Base-by-base conservation (phyloP, 306 rosid species). In the Corylus americana region DNA sequence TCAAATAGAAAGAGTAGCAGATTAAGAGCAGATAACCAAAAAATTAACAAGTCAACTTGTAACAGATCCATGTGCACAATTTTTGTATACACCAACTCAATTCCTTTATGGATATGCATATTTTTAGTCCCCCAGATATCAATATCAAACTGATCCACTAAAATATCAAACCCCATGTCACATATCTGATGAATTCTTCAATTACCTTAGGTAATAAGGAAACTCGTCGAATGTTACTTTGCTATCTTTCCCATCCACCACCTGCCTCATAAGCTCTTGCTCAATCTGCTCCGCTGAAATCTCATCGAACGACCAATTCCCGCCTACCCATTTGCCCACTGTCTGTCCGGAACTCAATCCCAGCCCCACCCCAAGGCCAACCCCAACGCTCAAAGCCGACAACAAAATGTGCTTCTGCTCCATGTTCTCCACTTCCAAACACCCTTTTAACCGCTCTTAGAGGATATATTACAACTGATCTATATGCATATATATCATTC, bases 301-400 rank as follows among this genome's bases (percentile, higher is more conserved):
- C 83, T 91, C 94, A 73, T 86, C 89, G 35, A 87, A 76, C 45
- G 86, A 82, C 70, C 73, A 74, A 61, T 79, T 82, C 61, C 92
- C 97, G 35, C 87, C 92, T 39, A 95, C 91, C 98, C 98, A 95
- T 80, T 89, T 95, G 63, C 87, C 89, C 59, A 92, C 91, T 25
- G 88, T 74, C 78, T 90, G 93, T 18, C 93, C 97, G 2, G 98
- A 87, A 63, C 97, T 90, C 81, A 92, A 84, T 22, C 97, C 94
- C 73, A 95, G 86, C 70, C 98, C 98, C 44, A 93, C 96, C 73
- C 98, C 98, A 22, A 94, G 89, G 48, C 98, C 98, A 77, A 92
- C 95, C 77, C 98, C 98, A 58, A 91, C 98, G 72, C 98, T 86
- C 93, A 95, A 83, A 85, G 98, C 98, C 69, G 98, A 95, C 84